Base-by-base conservation (phyloP, 2,329 filamentous ascomycete genomes). In the Ophiostoma ips region DNA sequence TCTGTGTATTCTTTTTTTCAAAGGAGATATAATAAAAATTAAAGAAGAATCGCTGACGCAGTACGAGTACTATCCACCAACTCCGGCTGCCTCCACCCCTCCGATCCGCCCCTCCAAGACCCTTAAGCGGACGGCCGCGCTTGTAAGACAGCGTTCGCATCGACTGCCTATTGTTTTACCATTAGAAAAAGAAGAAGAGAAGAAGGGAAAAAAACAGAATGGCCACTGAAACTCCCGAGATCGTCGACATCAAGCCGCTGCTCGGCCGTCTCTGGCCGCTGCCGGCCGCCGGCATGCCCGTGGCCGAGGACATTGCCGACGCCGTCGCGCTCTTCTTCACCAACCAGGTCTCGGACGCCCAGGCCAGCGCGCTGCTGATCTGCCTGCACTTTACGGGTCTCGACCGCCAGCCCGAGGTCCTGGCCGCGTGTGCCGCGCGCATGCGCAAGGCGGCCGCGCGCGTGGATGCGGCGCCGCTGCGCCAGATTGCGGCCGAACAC, bases 311-410 rank as follows among this genome's bases (percentile, higher is more conserved):
- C 63, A 92, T 98, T 63, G 87, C 90, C 53, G 75, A 83, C n/a
- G 89, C 90, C 49, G 83, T 96, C 58, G 83, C 87, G 5, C 75
- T 90, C 61, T 94, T 95, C 62, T 96, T 96, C 66, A 89, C 88
- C 52, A 83, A 95, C 67, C 79, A 81, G 57, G 73, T 96, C 16
- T 90, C 86, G n/a, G 82, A 86, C 36, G 84, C 89, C 9, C 92
- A 96, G 64, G 84, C 85, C 1, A 85, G 86, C 49, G 84, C 89
- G 36, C 73, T 98, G 50, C 73, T 96, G 48, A 95, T 92, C 61
- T 85, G 88, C 50, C 73, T 98, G 43, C 90, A 95, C 68, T 95
- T 94, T 58, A 95, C 88, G 2, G 81, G 82, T 52, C 78, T 87
- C 64, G 92, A 96, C 65, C 78, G 84, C 56, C 78, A 83, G 56